A percentile compares a stretch with the other conserved stretches of the same genome.
These are phyloP conservation scores for Acacia concinna DNA, from an alignment of 331 rosid genomes.

Conservation along the genomic window DNA sequence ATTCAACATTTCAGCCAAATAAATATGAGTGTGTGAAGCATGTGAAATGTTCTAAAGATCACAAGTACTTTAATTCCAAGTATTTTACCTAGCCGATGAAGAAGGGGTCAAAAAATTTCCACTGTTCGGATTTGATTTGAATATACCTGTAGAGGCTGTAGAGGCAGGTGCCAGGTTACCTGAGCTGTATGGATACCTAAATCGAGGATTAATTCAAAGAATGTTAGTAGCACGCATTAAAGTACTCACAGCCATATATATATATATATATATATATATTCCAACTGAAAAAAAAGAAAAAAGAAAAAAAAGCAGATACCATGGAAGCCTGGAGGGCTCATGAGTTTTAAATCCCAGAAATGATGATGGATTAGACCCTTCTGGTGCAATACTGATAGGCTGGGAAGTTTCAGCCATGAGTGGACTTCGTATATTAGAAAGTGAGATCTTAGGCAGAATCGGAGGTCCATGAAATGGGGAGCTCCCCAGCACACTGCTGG, in stretches of 20 bases:
- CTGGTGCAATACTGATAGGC: neutral
- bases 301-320: conserved; percentile 6
- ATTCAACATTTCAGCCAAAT: neutral
- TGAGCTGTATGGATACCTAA: neutral
- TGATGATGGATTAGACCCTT: neutral
- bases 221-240: neutral
- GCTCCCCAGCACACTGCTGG: neutral
- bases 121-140: neutral
- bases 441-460: neutral
- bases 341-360: neutral
- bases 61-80: neutral
- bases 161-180: neutral
- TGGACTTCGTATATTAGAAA: neutral
- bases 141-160: neutral
- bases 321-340: neutral
- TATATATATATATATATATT: too few relatives aligned
- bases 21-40: neutral
- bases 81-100: conserved; percentile 20
- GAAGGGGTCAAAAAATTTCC: neutral
- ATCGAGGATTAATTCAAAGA: neutral
- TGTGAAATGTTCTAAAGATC: neutral
- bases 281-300: neutral
- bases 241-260: neutral
- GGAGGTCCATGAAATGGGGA: neutral
- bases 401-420: neutral